These are phyloP conservation scores for Tanacetum coccineum DNA, from an alignment of 129 eudicot species.

Conservation along the genomic window DNA sequence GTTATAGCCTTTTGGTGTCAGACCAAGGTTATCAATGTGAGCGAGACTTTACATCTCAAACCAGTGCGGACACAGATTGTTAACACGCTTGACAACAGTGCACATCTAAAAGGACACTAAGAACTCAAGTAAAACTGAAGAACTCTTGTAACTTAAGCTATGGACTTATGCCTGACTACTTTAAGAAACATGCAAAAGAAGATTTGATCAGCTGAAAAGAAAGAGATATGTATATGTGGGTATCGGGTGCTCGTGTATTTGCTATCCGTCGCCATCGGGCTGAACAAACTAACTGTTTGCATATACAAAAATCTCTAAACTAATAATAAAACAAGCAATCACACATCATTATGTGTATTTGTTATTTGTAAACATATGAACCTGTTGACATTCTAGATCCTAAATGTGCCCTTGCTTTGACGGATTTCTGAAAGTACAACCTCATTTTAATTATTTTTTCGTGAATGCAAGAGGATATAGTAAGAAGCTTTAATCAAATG, in stretches of 20 bases:
- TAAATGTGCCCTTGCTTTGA: too few relatives aligned
- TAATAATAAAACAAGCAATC: neutral
- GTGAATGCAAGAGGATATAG: neutral
- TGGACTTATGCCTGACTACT: slow-evolving; percentile 22
- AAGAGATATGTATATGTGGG: neutral
- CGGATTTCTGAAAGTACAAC: too few relatives aligned
- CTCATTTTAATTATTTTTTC: neutral
- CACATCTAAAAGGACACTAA: neutral
- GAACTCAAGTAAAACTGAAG: slow-evolving; percentile 6
- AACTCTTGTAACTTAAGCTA: slow-evolving; percentile 21
- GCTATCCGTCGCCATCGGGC: slow-evolving; percentile 3
- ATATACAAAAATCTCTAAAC: neutral
- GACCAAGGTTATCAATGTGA: too few relatives aligned
- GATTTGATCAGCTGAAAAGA: slow-evolving; percentile 17
- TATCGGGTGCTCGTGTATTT: slow-evolving; percentile 24
- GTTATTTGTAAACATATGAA: neutral
- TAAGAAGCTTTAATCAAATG: neutral
- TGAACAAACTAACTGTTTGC: neutral
- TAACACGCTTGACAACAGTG: neutral
- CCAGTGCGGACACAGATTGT: too few relatives aligned
- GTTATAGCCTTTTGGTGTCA: too few relatives aligned
- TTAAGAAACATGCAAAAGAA: slow-evolving; percentile 28
- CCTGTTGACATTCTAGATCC: too few relatives aligned
- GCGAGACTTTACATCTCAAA: neutral
- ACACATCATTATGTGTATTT: neutral